These are phyloP conservation scores for Apostasia ramifera DNA, from an alignment of 106 monocot species.

Conservation along the genomic window DNA sequence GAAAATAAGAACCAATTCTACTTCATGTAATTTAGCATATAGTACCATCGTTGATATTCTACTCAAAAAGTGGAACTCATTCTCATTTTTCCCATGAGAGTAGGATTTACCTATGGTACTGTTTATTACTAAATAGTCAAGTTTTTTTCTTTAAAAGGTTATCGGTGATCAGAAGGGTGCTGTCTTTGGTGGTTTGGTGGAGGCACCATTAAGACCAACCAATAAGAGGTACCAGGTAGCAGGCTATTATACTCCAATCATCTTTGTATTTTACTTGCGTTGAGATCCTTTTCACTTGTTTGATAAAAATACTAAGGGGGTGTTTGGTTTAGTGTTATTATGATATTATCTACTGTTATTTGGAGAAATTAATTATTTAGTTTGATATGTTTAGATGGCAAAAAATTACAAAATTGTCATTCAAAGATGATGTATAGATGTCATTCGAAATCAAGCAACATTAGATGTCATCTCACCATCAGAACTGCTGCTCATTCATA, in stretches of 20 bases:
- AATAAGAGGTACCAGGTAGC: slow-evolving; percentile 88
- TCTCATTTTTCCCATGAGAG: not conserved
- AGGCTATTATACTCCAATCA: not conserved
- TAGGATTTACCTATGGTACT: too few relatives aligned
- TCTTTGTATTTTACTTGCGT: not conserved
- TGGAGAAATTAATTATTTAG: not conserved
- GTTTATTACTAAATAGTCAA: not conserved
- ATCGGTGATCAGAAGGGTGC: slow-evolving; percentile 90
- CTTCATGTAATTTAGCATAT: too few relatives aligned
- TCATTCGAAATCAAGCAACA: too few relatives aligned
- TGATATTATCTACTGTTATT: not conserved
- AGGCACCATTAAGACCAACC: slow-evolving; percentile 76
- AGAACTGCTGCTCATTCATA: too few relatives aligned
- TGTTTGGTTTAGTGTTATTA: too few relatives aligned
- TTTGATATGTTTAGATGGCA: not conserved
- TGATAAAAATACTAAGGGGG: not conserved
- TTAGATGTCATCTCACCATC: too few relatives aligned
- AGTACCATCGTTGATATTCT: not conserved
- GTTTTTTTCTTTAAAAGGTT: slow-evolving; percentile 31
- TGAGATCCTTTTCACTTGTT: not conserved
- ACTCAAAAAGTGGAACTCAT: not conserved
- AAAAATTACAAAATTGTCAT: too few relatives aligned
- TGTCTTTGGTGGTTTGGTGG: slow-evolving; percentile 93
- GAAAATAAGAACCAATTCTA: too few relatives aligned
- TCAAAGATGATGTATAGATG: too few relatives aligned